Evolutionary conservation across 1,284 basidiomycete species (phyloP), one percentile per base, ranked within the genome.

Genomic region (Puccinia hordei): DNA sequence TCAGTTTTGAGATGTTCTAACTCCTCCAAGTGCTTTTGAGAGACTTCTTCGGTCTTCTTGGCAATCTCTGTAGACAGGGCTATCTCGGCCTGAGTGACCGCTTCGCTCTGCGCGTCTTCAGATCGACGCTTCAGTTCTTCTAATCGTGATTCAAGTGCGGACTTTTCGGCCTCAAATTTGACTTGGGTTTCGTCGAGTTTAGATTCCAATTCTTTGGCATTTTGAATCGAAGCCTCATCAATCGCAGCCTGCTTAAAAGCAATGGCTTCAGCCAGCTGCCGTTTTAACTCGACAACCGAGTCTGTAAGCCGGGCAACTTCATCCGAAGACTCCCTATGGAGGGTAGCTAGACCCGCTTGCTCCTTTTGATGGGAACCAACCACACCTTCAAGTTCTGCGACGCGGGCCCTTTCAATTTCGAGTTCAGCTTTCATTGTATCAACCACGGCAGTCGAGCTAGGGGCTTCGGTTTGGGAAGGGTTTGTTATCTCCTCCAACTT

Each of bases 241-340:
- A 77, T 49, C 33, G 61, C 63, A 57, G 75, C 63, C 19, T 65
- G 44, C 33, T 77, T 63, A 10, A 44, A 51, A 13, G 41, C 24
- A 51, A 53, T 44, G 24, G 65, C 75, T 35, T 77, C 61, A 13
- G 46, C 49, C 2, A 77, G 27, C 24, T 66, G 46, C 38, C 69
- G 30, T 46, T 77, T 77, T 46, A 77, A 38, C 17, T 53, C 49
- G 10, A 57, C 51, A 30, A 69, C 35, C 2, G 63, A 66, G 15
- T 55, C 44, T 69, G 51, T n/a, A 35, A 77, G 75, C 49, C 53
- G 41, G 15, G 61, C 61, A 46, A 77, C 75, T 49, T 77, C 44
- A 65, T 44, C 22, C 17, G 49, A 46, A 5, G 65, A 30, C 44
- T 77, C 75, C 8, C 19, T 0, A 9, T 77, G 75, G 12, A 51